A percentile compares a stretch with the other conserved stretches of the same genome.
These are phyloP conservation scores for Verbascum thapsus DNA, from an alignment of 257 asterid species.

Conservation along the genomic window DNA sequence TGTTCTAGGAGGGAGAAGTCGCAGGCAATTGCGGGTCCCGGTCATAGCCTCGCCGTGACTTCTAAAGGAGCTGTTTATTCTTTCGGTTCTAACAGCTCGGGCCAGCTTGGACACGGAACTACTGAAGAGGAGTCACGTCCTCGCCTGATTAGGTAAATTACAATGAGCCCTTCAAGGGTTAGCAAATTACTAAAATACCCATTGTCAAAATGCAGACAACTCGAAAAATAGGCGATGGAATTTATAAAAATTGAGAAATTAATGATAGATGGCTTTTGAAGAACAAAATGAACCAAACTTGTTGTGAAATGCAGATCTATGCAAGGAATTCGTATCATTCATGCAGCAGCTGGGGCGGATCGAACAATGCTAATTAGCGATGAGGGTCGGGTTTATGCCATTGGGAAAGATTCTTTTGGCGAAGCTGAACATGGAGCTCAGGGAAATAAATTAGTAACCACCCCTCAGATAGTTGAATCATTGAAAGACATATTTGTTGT, in stretches of 20 bases:
- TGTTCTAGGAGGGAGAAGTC: slow-evolving; percentile 92
- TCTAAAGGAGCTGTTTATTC: slow-evolving; percentile 81
- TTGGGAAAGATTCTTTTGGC: slow-evolving; percentile 89
- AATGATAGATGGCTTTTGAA: no score
- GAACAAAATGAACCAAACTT: slow-evolving; percentile 27
- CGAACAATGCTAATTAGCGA: slow-evolving; percentile 91
- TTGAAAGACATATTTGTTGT: slow-evolving; percentile 90
- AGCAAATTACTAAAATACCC: no score
- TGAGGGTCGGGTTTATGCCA: slow-evolving; percentile 80
- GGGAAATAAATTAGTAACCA: slow-evolving; percentile 66
- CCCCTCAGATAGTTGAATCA: slow-evolving; percentile 87
- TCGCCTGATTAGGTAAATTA: slow-evolving; percentile 65
- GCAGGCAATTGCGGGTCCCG: slow-evolving; percentile 98
- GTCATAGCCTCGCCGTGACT: slow-evolving; percentile 95
- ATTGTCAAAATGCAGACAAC: no score
- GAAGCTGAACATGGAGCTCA: slow-evolving; percentile 80
- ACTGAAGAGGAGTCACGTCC: slow-evolving; percentile 77
- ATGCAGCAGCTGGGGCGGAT: slow-evolving; percentile 94
- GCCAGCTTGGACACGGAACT: slow-evolving; percentile 93
- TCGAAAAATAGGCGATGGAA: no score
- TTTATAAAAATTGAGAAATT: no score
- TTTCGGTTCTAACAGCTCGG: slow-evolving; percentile 88
- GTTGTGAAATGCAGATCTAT: slow-evolving; percentile 71
- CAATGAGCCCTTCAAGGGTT: no score
- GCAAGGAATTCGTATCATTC: slow-evolving; percentile 85